phyloP scores from a whole-genome alignment of 768 basidiomycete genomes.

The Clavaria fumosa region DNA sequence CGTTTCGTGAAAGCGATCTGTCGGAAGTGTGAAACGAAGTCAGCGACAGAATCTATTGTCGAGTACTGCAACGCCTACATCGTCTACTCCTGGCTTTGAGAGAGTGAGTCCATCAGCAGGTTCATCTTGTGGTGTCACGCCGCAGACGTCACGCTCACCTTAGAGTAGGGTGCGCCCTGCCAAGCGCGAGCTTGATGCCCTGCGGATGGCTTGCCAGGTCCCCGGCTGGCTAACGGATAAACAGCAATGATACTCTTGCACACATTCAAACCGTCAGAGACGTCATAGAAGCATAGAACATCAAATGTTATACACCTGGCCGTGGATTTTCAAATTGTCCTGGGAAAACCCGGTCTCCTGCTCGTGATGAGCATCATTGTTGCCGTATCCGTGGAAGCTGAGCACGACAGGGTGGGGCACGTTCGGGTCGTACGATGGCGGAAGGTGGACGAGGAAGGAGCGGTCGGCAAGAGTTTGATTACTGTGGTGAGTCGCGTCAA shows the following conservation, averaged over 20 bases:
- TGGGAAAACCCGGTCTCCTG: slow-evolving; percentile 8
- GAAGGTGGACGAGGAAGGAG: slow-evolving; percentile 11
- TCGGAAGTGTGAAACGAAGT: neutral
- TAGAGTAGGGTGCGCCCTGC: slow-evolving; percentile 12
- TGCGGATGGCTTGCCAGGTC: slow-evolving; percentile 9
- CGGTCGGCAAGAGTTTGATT: slow-evolving; percentile 10
- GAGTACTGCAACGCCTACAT: slow-evolving; percentile 11
- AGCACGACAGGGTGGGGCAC: slow-evolving; percentile 9
- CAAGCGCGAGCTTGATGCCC: slow-evolving; percentile 5
- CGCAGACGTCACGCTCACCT: neutral
- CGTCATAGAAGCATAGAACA: neutral
- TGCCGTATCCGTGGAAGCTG: slow-evolving; percentile 10
- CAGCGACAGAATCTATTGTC: neutral
- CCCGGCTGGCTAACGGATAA: slow-evolving; percentile 9
- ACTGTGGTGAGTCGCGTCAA: slow-evolving; percentile 9
- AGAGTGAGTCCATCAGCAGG: neutral
- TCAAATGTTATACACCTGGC: slow-evolving; percentile 5
- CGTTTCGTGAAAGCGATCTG: slow-evolving; percentile 9
- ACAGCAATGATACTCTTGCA: slow-evolving; percentile 11
- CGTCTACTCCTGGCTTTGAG: slow-evolving; percentile 7
- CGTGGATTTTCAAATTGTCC: slow-evolving; percentile 5
- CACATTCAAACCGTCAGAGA: neutral
- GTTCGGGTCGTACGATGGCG: slow-evolving; percentile 7
- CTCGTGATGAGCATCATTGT: slow-evolving; percentile 7
- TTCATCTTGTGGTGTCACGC: no score